Evolutionary conservation across 768 basidiomycete species (phyloP).

Genomic region (Melanogaster broomeanus): DNA sequence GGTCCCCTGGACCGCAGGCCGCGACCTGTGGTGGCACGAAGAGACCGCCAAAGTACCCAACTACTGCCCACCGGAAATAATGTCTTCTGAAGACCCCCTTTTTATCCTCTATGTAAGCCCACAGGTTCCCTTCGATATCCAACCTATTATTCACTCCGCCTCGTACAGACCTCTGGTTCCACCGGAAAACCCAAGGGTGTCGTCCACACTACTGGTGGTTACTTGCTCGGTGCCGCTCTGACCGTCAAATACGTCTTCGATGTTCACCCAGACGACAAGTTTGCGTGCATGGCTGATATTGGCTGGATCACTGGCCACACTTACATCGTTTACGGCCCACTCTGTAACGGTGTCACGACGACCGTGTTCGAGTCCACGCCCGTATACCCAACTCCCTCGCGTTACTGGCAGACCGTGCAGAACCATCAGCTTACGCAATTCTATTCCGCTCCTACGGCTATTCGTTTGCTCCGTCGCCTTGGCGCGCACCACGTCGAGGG

Average conservation of each 20-base stretch:
- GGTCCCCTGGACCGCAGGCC: conserved; percentile 77
- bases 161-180: conserved; percentile 80
- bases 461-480: conserved; percentile 83
- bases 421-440: conserved; percentile 95
- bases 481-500: conserved; percentile 84
- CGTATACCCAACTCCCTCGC: conserved; percentile 91
- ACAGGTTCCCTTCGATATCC: not conserved
- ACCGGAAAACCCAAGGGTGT: conserved; percentile 98
- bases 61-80: conserved; percentile 87
- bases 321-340: conserved; percentile 96
- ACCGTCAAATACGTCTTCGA: conserved; percentile 99
- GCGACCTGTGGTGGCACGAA: conserved; percentile 98
- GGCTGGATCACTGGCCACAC: conserved; percentile 99
- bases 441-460: conserved; percentile 94
- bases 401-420: conserved; percentile 96
- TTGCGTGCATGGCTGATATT: conserved; percentile 98
- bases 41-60: conserved; percentile 79
- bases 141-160: conserved; percentile 5
- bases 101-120: conserved; percentile 95
- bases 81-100: conserved; percentile 92
- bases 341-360: conserved; percentile 81
- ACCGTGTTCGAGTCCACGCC: conserved; percentile 96
- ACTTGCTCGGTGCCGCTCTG: conserved; percentile 87
- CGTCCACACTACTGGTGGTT: conserved; percentile 86
- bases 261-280: conserved; percentile 93